Evolutionary conservation across 331 rosid species (phyloP), one percentile per base, ranked within the genome.

Genomic region (Acacia pycnantha): DNA sequence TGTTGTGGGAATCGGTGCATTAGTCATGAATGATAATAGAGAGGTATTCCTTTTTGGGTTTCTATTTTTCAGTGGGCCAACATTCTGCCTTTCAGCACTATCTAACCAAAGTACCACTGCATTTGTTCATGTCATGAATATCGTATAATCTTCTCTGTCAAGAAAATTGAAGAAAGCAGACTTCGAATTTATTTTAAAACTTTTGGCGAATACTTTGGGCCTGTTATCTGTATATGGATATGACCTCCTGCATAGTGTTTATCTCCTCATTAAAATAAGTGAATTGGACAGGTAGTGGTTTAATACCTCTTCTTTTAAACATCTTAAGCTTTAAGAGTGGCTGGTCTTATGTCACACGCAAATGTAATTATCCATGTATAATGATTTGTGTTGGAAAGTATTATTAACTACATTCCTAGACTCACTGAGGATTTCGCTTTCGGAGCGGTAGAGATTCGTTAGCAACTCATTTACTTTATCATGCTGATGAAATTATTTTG

Each of bases 1-100:
- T 81, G 87, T 93, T 9, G 90, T 94, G 0, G 94, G 95, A 46
- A 84, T 94, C 14, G 98, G 94, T 77, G 97, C 94, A 81, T 94
- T 91, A 80, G 94, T 94, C 73, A 66, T 88, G 87, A 94, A 94
- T 81, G 22, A 40, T 74, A 82, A 90, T 0, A 77, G 89, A 47
- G 87, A 94, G 97, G 98, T 92, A 75, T 64, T 47, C 7, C 68
- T 82, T 70, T 61, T 50, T 53, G 11, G 50, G 1, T 21, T 87
- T 68, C 18, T 44, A 19, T 15, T 68, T 77, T 64, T 27, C 37
- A 11, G 29, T 72, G 21, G 6, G 33, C 41, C 59, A 31, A 53
- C 46, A 46, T 69, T n/a, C 18, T 4, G 21, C 26, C 51, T 48
- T 29, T 14, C 41, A 37, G 41, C 41, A 37, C 41, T 1, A 37